These are phyloP conservation scores for Nitzschia palea DNA, from an alignment of 108 stramenopile genomes.

Conservation along the genomic window DNA sequence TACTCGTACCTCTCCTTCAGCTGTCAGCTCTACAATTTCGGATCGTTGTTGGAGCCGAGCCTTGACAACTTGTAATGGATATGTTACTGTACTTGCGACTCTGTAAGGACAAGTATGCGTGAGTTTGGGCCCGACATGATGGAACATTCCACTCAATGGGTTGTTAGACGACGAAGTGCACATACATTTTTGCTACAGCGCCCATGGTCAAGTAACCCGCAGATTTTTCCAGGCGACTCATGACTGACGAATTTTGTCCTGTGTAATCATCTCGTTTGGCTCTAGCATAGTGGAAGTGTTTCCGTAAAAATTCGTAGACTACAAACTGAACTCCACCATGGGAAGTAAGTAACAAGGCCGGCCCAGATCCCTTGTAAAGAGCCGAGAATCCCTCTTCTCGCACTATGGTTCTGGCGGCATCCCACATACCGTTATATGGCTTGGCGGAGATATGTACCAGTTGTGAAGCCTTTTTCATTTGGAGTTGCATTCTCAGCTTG, in stretches of 20 bases:
- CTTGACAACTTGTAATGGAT: slow-evolving; percentile 96
- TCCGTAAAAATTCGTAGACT: slow-evolving; percentile 93
- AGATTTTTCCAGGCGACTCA: slow-evolving; percentile 58
- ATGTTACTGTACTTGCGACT: slow-evolving; percentile 84
- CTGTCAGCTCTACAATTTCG: slow-evolving; percentile 61
- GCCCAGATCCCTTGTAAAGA: slow-evolving; percentile 92
- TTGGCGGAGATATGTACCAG: slow-evolving; percentile 37
- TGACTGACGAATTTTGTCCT: slow-evolving; percentile 15
- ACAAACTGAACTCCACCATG: slow-evolving; percentile 98
- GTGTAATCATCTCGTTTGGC: slow-evolving; percentile 10
- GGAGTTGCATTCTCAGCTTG: slow-evolving; percentile 96
- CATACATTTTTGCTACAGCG: slow-evolving; percentile 81
- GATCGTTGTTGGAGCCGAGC: slow-evolving; percentile 93
- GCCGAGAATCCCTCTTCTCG: slow-evolving; percentile 91
- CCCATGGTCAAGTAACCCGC: slow-evolving; percentile 87
- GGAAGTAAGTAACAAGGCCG: slow-evolving; percentile 92
- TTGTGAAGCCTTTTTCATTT: slow-evolving; percentile 56
- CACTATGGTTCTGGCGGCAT: slow-evolving; percentile 82
- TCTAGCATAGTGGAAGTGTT: slow-evolving; percentile 55
- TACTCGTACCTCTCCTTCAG: slow-evolving; percentile 63
- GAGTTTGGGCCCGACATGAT: too few species aligned
- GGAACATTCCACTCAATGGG: too few species aligned
- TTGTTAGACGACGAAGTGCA: background rate
- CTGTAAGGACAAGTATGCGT: too few species aligned
- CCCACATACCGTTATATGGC: slow-evolving; percentile 71